Conservation (phyloP, 2,329 filamentous ascomycete species). For the Hypoxylon sp. region DNA sequence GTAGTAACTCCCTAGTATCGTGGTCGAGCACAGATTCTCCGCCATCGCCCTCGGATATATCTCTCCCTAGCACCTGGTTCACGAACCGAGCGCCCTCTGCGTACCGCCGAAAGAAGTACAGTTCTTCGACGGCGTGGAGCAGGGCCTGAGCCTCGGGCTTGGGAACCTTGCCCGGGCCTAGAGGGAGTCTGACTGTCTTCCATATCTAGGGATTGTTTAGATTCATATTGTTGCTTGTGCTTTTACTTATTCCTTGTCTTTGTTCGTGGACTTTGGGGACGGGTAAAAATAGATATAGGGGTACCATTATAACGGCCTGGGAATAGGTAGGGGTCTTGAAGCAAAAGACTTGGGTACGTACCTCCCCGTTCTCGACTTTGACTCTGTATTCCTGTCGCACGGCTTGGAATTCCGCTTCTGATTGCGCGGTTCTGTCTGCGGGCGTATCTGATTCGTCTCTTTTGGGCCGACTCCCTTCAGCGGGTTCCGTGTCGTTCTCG, state of each 20-base stretch:
- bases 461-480: slow-evolving; percentile 29
- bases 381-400: slow-evolving; percentile 60
- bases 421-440: slow-evolving; percentile 53
- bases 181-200: slow-evolving; percentile 58
- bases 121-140: slow-evolving; percentile 68
- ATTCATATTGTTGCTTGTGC: neutral
- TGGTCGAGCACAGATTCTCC: slow-evolving; percentile 55
- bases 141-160: slow-evolving; percentile 65
- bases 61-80: slow-evolving; percentile 50
- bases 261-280: neutral
- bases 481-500: slow-evolving; percentile 45
- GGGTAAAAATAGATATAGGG: neutral
- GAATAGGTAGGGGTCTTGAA: neutral
- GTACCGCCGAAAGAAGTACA: slow-evolving; percentile 66
- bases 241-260: neutral
- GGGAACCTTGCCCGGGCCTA: slow-evolving; percentile 50
- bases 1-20: slow-evolving; percentile 58
- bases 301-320: neutral
- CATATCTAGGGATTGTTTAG: slow-evolving; percentile 56
- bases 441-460: slow-evolving; percentile 19
- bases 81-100: slow-evolving; percentile 60
- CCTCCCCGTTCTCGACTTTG: slow-evolving; percentile 68
- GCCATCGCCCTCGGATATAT: slow-evolving; percentile 13
- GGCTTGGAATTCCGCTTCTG: slow-evolving; percentile 63
- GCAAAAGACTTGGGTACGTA: slow-evolving; percentile 48